A percentile compares a stretch with the other conserved stretches of the same genome.
These are phyloP conservation scores for Volvariella volvacea DNA, from an alignment of 1,284 basidiomycete species.

Conservation along the genomic window DNA sequence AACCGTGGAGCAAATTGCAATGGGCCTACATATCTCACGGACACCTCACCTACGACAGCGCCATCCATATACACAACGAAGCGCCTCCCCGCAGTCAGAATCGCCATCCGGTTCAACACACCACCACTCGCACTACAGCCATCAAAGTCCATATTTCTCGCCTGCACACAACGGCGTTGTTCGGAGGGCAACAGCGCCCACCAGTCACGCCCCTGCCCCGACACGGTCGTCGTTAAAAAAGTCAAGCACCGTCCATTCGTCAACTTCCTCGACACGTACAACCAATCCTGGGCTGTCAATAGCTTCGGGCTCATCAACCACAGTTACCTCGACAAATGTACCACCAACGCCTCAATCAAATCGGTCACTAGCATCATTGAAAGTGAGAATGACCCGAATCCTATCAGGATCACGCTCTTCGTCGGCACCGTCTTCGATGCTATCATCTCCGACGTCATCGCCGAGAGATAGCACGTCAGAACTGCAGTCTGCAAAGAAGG, in stretches of 20 bases:
- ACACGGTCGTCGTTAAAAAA: slow-evolving; percentile 61
- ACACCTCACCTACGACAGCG: slow-evolving; percentile 55
- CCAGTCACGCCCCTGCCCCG: slow-evolving; percentile 44
- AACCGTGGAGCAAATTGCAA: slow-evolving; percentile 66
- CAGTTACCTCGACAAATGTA: slow-evolving; percentile 32
- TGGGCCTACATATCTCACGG: slow-evolving; percentile 68
- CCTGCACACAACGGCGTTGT: slow-evolving; percentile 4
- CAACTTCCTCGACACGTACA: slow-evolving; percentile 27
- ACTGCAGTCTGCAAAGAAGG: slow-evolving; percentile 37
- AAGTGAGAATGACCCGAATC: slow-evolving; percentile 44
- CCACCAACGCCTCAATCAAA: slow-evolving; percentile 27
- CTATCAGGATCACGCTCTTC: slow-evolving; percentile 34
- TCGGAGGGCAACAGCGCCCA: slow-evolving; percentile 10
- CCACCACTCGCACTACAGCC: slow-evolving; percentile 11
- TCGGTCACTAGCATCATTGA: slow-evolving; percentile 32
- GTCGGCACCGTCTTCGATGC: slow-evolving; percentile 28
- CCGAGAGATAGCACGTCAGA: slow-evolving; percentile 29
- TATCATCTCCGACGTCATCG: slow-evolving; percentile 28
- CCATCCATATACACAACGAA: slow-evolving; percentile 19
- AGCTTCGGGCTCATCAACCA: slow-evolving; percentile 43
- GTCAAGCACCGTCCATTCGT: slow-evolving; percentile 24
- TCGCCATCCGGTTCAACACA: slow-evolving; percentile 11
- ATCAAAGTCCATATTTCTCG: slow-evolving; percentile 20
- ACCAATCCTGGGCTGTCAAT: slow-evolving; percentile 26
- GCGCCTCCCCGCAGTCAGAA: slow-evolving; percentile 15